Evolutionary conservation across 73 alveolate genomes (phyloP).

Genomic region (Blepharisma stoltei): DNA sequence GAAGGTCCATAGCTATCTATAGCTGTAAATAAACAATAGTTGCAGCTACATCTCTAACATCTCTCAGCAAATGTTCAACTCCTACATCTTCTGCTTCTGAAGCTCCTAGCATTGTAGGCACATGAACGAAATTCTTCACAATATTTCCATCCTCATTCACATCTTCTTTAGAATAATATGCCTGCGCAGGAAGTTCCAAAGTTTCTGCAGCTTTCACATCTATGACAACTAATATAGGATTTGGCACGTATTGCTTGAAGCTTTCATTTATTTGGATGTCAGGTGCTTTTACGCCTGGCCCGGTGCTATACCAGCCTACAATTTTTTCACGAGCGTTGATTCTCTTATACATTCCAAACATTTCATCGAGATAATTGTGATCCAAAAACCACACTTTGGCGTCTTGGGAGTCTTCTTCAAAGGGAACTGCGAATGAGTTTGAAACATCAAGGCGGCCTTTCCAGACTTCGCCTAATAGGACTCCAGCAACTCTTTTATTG

Average conservation of each 20-base stretch:
- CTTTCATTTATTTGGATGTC: slow-evolving; percentile 98
- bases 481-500: slow-evolving; percentile 98
- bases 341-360: slow-evolving; percentile 97
- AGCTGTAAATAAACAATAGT: too few species aligned
- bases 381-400: slow-evolving; percentile 98
- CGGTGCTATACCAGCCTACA: slow-evolving; percentile 99
- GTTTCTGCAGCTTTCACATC: slow-evolving; percentile 81
- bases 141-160: slow-evolving; percentile 89
- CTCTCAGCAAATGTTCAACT: slow-evolving; percentile 98
- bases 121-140: slow-evolving; percentile 77
- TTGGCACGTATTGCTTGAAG: slow-evolving; percentile 87
- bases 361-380: slow-evolving; percentile 95
- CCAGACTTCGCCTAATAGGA: slow-evolving; percentile 76
- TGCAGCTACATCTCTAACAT: slow-evolving; percentile 91
- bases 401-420: slow-evolving; percentile 99
- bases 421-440: slow-evolving; percentile 98
- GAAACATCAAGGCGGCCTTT: slow-evolving; percentile 91
- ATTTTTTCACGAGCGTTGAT: slow-evolving; percentile 94
- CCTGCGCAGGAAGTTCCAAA: slow-evolving; percentile 95
- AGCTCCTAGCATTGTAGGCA: slow-evolving; percentile 86
- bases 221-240: slow-evolving; percentile 91
- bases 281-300: slow-evolving; percentile 97
- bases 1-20: too few species aligned
- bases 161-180: slow-evolving; percentile 88
- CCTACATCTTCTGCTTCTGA: slow-evolving; percentile 99